These are phyloP conservation scores for Aspergillus coremiiformis DNA, from an alignment of 495 filamentous ascomycete species.

Conservation along the genomic window DNA sequence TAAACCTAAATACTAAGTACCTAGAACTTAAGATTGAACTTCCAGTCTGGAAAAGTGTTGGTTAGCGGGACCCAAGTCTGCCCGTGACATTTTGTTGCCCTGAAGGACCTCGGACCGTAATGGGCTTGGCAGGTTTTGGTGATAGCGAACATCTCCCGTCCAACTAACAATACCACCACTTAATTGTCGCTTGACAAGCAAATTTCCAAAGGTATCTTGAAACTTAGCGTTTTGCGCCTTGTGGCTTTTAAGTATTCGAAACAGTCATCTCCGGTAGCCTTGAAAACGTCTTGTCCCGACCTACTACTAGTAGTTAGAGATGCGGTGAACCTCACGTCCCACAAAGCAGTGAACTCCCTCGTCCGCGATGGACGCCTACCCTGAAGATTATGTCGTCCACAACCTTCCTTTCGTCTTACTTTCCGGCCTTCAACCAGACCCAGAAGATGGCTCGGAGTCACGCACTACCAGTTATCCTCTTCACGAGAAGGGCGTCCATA, in stretches of 20 bases:
- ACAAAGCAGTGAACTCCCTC: constrained; percentile 18
- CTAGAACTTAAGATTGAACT: no score
- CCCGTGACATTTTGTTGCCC: neutral
- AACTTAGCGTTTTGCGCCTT: no score
- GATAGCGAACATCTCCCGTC: neutral
- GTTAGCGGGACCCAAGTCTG: no score
- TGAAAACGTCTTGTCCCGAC: neutral
- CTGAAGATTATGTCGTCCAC: constrained; percentile 69
- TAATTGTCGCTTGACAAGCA: neutral
- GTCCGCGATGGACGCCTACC: constrained; percentile 80
- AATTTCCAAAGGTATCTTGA: neutral
- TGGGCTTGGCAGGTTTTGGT: constrained; percentile 9
- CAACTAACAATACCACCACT: neutral
- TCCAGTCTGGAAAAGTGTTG: no score
- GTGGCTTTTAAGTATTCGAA: neutral
- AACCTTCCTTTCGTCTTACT: constrained; percentile 74
- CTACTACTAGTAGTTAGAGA: constrained; percentile 26
- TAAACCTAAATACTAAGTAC: no score
- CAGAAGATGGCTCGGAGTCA: constrained; percentile 15
- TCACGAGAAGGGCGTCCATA: constrained; percentile 49
- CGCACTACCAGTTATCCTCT: constrained; percentile 37
- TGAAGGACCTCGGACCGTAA: neutral
- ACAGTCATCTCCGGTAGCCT: neutral
- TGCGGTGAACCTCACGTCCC: constrained; percentile 32
- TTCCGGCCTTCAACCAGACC: constrained; percentile 54